Evolutionary conservation across 805 yeast genomes (phyloP).

Genomic region (Kodamaea fukazawae): DNA sequence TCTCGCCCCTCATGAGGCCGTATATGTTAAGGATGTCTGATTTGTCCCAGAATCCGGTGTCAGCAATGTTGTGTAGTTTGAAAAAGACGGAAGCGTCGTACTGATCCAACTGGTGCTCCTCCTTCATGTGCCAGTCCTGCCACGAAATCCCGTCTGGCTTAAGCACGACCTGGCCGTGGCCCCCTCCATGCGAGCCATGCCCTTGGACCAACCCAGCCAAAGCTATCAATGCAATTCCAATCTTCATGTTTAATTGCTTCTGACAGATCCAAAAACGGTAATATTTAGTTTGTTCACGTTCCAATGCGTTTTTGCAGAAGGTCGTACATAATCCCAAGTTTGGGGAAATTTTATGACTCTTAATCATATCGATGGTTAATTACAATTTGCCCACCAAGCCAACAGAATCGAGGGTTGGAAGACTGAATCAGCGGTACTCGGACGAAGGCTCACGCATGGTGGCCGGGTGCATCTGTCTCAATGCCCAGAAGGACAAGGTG

Average conservation of each 20-base stretch:
- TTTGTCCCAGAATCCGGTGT: constrained; percentile 53
- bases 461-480: constrained; percentile 86
- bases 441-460: constrained; percentile 78
- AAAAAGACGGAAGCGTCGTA: constrained; percentile 78
- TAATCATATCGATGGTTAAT: constrained; percentile 3
- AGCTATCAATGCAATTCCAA: background rate
- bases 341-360: no score
- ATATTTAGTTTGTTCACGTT: background rate
- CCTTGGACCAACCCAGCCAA: background rate
- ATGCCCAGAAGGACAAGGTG: constrained; percentile 54
- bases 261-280: background rate
- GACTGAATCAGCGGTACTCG: constrained; percentile 58
- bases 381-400: constrained; percentile 9
- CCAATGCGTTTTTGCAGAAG: no score
- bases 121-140: constrained; percentile 89
- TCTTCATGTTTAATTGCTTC: background rate
- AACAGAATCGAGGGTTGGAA: constrained; percentile 44
- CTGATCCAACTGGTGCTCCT: constrained; percentile 76
- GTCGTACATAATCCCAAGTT: no score
- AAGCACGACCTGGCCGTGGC: constrained; percentile 3
- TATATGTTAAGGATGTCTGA: constrained; percentile 75
- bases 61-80: constrained; percentile 69
- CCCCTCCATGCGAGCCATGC: constrained; percentile 2
- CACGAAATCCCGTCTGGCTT: constrained; percentile 57
- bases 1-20: constrained; percentile 69